Evolutionary conservation across 2,329 filamentous ascomycete species (phyloP).

Genomic region (Cryphonectria japonica): DNA sequence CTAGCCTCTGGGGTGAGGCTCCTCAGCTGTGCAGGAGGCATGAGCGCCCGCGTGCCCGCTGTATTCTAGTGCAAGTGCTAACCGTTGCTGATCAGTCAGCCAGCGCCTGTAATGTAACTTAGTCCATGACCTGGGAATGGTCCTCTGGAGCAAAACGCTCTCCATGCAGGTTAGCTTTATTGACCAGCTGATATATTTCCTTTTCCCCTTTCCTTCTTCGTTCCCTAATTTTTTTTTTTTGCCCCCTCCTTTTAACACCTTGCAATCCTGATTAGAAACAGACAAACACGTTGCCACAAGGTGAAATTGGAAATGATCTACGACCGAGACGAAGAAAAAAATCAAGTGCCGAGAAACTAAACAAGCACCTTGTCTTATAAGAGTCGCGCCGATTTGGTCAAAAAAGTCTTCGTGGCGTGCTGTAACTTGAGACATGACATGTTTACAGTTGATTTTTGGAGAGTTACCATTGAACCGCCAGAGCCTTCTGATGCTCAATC

Average conservation of each 20-base stretch:
- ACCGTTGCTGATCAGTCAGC: slow-evolving; percentile 9
- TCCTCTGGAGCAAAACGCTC: neutral
- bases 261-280: neutral
- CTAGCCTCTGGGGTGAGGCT: slow-evolving; percentile 14
- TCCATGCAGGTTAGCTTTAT: neutral
- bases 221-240: neutral
- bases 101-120: neutral
- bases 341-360: neutral
- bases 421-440: neutral
- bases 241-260: too few relatives aligned
- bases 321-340: neutral
- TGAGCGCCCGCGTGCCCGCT: neutral
- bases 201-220: neutral
- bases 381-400: neutral
- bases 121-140: neutral
- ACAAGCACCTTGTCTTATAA: neutral
- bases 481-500: neutral
- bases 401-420: neutral
- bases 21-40: slow-evolving; percentile 1
- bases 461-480: neutral
- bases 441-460: neutral
- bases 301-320: neutral
- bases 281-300: neutral
- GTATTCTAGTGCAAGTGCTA: slow-evolving; percentile 1
- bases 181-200: neutral